Evolutionary conservation across 495 filamentous ascomycete species (phyloP), one percentile per base, ranked within the genome.

Genomic region (Sphaerosporella brunnea): DNA sequence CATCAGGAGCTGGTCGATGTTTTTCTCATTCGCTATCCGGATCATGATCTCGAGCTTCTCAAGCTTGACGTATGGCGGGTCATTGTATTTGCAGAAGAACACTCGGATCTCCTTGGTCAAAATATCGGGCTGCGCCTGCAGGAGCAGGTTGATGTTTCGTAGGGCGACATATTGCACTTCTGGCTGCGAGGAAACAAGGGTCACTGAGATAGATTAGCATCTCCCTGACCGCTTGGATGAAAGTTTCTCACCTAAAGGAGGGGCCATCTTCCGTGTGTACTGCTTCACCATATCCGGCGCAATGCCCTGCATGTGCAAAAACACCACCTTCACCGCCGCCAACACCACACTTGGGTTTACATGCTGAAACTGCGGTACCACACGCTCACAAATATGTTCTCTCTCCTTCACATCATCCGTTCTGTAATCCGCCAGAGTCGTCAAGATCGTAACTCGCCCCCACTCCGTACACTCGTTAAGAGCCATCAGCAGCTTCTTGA

Each of bases 21-120:
- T 97, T 60, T 82, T 84, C 50, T 94, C 85, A 65, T 93, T 97
- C 40, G 90, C 87, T 76, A 97, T 96, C 64, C 92, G 79, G 13
- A 97, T 87, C 90, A 97, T 96, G 48, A 96, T 96, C 58, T 97
- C 90, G 37, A 97, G 76, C 51, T 97, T 97, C 63, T 94, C 79
- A 24, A 97, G 75, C 62, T 97, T 97, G 64, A 97, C 80, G 59
- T 97, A 97, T 13, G 84, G 85, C 1, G 90, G 90, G 59, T 97
- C 90, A 62, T 97, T 95, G 68, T 97, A 97, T 68, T 97, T 97
- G 78, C 90, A 97, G 68, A 96, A 97, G 68, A 97, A 97, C 1
- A 97, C 90, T 39, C 90, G 78, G 43, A 97, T 78, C 64, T 97
- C 90, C 62, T 96, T 96, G 66, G 82, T 90, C 1, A 97, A 69